Base-by-base conservation (phyloP, 768 basidiomycete species). In the Leccinum obscurum region DNA sequence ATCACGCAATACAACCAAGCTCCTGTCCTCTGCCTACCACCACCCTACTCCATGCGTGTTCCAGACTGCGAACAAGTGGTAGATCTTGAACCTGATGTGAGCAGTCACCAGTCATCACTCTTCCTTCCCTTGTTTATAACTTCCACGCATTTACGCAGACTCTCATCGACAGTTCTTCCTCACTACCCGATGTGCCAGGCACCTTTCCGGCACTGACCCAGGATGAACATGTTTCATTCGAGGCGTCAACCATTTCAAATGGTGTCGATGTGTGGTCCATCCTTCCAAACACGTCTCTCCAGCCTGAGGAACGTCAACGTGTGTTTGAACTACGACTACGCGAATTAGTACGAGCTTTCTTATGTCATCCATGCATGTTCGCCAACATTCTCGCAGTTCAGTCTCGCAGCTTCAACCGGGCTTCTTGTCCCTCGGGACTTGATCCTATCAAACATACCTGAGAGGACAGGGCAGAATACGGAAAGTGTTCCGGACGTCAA, bases 311-410 rank as follows among this genome's bases (percentile, higher is more conserved):
- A 17, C 4, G 49, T 10, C 55, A 63, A 34, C 53, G 13, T 4
- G 55, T 59, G 11, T 62, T 59, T 1, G 63, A 59, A 32, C 7
- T 1, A 3, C 55, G 6, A 1, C 35, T 63, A 4, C 55, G 32
- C 8, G 6, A 49, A 48, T 4, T 60, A 50, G 58, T 59, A 59
- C 7, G 39, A n/a, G 17, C 11, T 7, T 41, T 30, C 26, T 20
- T 46, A 9, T 5, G 17, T 14, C 3, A 0, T 15, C 8, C 24
- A 5, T 14, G 10, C 17, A 17, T 20, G 15, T 1, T 35, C 10
- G 13, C 14, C 17, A 30, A 17, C 10, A 48, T 20, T 48, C 4
- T 22, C 10, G 9, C 50, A 60, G 59, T 1, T 46, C 8, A 22
- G 22, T 17, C 50, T 56, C 2, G 59, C 15, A 10, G 44, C 22